These are phyloP conservation scores for Phytophthora ramorum DNA, from an alignment of 352 stramenopile species.

Conservation along the genomic window DNA sequence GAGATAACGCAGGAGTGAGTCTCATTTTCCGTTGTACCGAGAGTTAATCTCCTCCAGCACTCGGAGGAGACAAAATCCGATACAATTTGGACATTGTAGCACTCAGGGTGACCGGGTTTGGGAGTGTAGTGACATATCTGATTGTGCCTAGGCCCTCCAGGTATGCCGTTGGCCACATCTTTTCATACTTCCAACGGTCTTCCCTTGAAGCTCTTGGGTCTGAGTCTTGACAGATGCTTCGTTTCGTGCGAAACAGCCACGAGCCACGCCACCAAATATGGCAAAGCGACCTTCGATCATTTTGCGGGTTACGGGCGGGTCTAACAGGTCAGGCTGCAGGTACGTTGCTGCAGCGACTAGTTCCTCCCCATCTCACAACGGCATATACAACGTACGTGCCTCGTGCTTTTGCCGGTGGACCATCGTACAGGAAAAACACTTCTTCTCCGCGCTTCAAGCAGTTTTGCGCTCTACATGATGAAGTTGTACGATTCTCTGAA, in stretches of 20 bases:
- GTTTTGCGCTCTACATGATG: too few relatives aligned
- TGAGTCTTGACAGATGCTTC: not conserved
- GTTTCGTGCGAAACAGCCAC: not conserved
- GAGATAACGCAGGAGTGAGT: not conserved
- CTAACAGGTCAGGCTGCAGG: not conserved
- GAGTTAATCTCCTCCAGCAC: slow-evolving; percentile 5
- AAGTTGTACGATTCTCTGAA: not conserved
- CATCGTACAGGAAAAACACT: slow-evolving; percentile 8
- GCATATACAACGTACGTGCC: slow-evolving; percentile 7
- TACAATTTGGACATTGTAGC: slow-evolving; percentile 1
- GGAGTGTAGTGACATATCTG: slow-evolving; percentile 1
- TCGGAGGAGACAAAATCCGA: slow-evolving; percentile 3
- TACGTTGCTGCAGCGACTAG: not conserved
- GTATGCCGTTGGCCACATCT: not conserved
- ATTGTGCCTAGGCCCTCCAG: not conserved
- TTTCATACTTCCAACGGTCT: too few relatives aligned
- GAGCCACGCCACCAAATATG: slow-evolving; percentile 9
- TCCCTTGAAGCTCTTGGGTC: too few relatives aligned
- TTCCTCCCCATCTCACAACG: slow-evolving; percentile 6
- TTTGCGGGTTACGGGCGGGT: not conserved
- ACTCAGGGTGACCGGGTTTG: not conserved
- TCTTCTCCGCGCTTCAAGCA: not conserved
- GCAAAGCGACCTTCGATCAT: slow-evolving; percentile 5
- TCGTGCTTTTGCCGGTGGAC: not conserved
- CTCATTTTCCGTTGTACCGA: not conserved